Percentiles rank a stretch among this genome's conserved stretches.
These are phyloP conservation scores for Diutina mesorugosa DNA, from an alignment of 1,139 yeast genomes.

Conservation along the genomic window DNA sequence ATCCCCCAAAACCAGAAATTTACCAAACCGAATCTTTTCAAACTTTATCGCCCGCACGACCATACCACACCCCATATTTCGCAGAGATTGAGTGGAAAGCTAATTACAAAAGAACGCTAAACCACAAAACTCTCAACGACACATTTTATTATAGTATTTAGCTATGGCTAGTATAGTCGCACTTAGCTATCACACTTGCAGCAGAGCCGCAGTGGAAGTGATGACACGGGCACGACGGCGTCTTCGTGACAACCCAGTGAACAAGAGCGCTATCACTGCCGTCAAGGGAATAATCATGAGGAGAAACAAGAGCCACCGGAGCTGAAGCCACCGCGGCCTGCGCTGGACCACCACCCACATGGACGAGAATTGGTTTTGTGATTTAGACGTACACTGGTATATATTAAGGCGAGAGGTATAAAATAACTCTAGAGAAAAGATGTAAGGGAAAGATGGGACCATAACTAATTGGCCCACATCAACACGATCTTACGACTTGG, in stretches of 20 bases:
- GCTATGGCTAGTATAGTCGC: no score
- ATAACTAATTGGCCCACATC: not conserved
- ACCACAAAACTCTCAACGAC: no score
- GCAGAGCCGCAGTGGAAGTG: not conserved
- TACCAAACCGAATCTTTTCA: no score
- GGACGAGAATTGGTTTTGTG: no score
- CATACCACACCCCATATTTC: no score
- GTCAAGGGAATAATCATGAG: not conserved
- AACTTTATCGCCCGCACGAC: no score
- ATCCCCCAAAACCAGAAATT: not conserved
- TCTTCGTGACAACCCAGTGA: not conserved
- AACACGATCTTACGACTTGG: not conserved
- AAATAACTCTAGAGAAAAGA: not conserved
- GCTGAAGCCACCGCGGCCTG: not conserved
- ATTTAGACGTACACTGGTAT: not conserved
- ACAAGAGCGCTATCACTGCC: not conserved
- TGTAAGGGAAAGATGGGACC: not conserved
- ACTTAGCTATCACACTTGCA: not conserved
- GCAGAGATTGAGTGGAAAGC: no score
- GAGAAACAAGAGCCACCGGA: not conserved
- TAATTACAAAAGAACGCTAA: no score
- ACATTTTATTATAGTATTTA: no score
- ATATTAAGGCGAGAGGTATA: not conserved
- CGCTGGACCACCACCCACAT: not conserved
- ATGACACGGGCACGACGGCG: not conserved